A percentile compares a stretch with the other conserved stretches of the same genome.
Evolutionary conservation across 2,329 filamentous ascomycete genomes (phyloP).

Genomic region (Fusarium incarnatum): DNA sequence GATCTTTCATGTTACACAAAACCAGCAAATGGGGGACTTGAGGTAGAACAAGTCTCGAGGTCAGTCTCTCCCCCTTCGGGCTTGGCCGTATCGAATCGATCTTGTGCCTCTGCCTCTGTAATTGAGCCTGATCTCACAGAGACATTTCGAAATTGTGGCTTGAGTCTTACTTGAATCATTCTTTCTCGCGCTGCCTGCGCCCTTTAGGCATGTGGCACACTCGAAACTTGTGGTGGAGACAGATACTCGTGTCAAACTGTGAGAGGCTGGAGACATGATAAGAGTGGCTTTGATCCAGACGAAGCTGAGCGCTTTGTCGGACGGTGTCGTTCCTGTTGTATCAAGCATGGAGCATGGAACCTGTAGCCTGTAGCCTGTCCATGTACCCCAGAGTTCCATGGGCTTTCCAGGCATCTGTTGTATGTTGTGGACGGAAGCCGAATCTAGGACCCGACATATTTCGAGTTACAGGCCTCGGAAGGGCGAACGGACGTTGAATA

Average conservation of each 20-base stretch:
- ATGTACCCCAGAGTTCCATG: constrained; percentile 19
- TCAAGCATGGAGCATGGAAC: constrained; percentile 6
- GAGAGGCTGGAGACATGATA: constrained; percentile 46
- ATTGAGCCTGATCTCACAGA: constrained; percentile 10
- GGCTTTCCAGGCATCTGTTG: not conserved
- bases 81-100: constrained; percentile 22
- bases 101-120: not conserved
- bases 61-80: not conserved
- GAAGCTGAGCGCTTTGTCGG: constrained; percentile 18
- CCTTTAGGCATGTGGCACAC: constrained; percentile 43
- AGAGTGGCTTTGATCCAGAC: constrained; percentile 36
- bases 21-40: not conserved
- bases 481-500: constrained; percentile 22
- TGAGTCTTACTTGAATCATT: constrained; percentile 14
- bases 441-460: constrained; percentile 27
- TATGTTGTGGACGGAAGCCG: constrained; percentile 28
- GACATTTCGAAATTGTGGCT: constrained; percentile 26
- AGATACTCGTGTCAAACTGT: constrained; percentile 50
- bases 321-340: constrained; percentile 1
- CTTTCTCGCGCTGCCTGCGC: constrained; percentile 1
- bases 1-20: constrained; percentile 21
- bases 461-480: constrained; percentile 7
- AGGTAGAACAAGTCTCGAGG: not conserved
- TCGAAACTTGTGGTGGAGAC: constrained; percentile 30
- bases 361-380: not conserved